Percentiles rank a stretch among this genome's conserved stretches.
Evolutionary conservation across 2,329 filamentous ascomycete species (phyloP).

Genomic region (Colletotrichum godetiae): DNA sequence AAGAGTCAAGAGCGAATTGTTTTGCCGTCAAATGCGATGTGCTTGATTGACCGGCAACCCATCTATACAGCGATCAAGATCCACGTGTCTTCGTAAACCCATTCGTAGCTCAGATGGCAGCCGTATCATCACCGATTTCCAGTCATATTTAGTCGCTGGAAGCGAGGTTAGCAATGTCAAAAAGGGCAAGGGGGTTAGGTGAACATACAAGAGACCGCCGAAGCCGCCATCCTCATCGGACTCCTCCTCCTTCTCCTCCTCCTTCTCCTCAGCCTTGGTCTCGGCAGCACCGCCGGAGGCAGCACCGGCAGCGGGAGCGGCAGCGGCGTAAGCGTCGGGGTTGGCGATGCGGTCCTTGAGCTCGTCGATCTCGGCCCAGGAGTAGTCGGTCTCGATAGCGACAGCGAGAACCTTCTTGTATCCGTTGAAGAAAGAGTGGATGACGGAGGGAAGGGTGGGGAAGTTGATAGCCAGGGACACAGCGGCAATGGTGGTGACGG

Average conservation of each 20-base stretch:
- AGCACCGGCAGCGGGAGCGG: constrained; percentile 77
- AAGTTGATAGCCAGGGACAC: constrained; percentile 94
- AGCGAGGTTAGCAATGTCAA: constrained; percentile 50
- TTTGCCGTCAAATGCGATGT: constrained; percentile 43
- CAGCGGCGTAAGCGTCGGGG: constrained; percentile 92
- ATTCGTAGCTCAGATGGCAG: constrained; percentile 55
- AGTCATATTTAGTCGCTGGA: constrained; percentile 63
- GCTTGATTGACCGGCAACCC: constrained; percentile 55
- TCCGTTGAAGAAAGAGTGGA: constrained; percentile 95
- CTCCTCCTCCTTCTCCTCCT: constrained; percentile 77
- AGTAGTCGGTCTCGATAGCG: constrained; percentile 89
- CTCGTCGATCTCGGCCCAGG: constrained; percentile 95
- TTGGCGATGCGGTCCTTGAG: constrained; percentile 99
- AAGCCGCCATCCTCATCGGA: constrained; percentile 77
- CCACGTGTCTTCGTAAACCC: constrained; percentile 55
- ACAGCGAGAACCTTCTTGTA: constrained; percentile 98
- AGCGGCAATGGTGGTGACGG: constrained; percentile 87
- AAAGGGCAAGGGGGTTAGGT: background rate
- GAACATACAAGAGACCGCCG: constrained; percentile 80
- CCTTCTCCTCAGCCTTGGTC: constrained; percentile 69
- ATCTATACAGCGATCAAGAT: constrained; percentile 60
- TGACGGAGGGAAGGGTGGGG: constrained; percentile 95
- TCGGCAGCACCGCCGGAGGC: constrained; percentile 62
- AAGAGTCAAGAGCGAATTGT: constrained; percentile 17
- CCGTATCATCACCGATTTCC: constrained; percentile 52